These are phyloP conservation scores for Aspergillus campestris DNA, from an alignment of 495 filamentous ascomycete species.

Conservation along the genomic window DNA sequence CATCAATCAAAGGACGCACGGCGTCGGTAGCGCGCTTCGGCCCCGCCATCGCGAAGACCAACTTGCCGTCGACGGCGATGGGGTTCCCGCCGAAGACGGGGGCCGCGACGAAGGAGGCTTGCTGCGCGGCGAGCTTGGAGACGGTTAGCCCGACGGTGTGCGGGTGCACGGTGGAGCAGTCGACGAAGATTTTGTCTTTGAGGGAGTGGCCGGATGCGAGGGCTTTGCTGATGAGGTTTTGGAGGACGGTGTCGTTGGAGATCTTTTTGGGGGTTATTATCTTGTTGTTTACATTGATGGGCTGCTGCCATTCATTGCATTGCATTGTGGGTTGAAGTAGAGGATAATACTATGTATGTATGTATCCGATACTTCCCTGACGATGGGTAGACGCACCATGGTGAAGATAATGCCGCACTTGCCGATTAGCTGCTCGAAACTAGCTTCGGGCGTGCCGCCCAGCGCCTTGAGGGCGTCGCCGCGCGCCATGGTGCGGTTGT, in stretches of 20 bases:
- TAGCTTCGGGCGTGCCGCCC: conserved; percentile 26
- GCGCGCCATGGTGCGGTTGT: conserved; percentile 38
- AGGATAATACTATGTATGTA: no score
- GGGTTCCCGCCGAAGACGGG: conserved; percentile 40
- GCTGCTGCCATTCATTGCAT: no score
- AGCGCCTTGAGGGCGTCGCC: conserved; percentile 27
- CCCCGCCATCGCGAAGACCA: conserved; percentile 41
- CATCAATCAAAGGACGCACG: conserved; percentile 37
- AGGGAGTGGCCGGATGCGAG: conserved; percentile 25
- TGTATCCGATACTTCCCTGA: not conserved
- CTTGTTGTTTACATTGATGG: not conserved
- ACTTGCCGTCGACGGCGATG: conserved; percentile 35
- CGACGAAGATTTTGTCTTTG: conserved; percentile 40
- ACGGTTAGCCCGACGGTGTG: conserved; percentile 29
- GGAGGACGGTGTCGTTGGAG: conserved; percentile 33
- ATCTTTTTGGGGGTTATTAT: conserved; percentile 17
- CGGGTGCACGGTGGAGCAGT: conserved; percentile 41
- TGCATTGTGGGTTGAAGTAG: no score
- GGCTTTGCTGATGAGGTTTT: conserved; percentile 26
- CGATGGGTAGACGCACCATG: conserved; percentile 21
- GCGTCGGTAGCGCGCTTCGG: conserved; percentile 24
- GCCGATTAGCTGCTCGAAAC: conserved; percentile 27
- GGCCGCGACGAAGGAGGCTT: conserved; percentile 33
- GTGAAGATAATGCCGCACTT: conserved; percentile 39
- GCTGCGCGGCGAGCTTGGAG: conserved; percentile 23